phyloP scores from a whole-genome alignment of 108 stramenopile species.

The Cyclotella baltica region DNA sequence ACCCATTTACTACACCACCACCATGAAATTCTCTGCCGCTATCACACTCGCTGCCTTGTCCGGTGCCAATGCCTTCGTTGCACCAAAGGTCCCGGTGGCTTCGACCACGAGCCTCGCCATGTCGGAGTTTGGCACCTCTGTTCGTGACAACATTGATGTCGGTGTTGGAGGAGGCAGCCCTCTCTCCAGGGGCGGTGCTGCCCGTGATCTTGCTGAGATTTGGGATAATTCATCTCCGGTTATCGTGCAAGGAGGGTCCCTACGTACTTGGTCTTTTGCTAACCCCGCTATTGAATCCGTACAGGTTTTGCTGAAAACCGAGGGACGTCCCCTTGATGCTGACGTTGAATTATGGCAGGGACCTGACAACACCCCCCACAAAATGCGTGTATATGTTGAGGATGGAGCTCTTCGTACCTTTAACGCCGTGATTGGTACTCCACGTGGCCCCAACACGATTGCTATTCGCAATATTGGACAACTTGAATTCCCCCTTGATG shows the following conservation, averaged over 20 bases:
- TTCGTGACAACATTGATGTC: slow-evolving; percentile 42
- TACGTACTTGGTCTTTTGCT: slow-evolving; percentile 78
- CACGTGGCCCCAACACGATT: slow-evolving; percentile 77
- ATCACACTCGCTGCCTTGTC: slow-evolving; percentile 38
- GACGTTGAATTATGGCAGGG: slow-evolving; percentile 84
- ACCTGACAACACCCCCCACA: slow-evolving; percentile 83
- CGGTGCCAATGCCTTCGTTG: slow-evolving; percentile 43
- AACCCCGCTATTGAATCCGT: slow-evolving; percentile 65
- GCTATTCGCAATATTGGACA: slow-evolving; percentile 83
- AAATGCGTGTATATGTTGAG: slow-evolving; percentile 82
- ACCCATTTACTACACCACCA: background rate
- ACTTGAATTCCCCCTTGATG: slow-evolving; percentile 80
- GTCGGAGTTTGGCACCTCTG: slow-evolving; percentile 46
- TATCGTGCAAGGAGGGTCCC: slow-evolving; percentile 83
- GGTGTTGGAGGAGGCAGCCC: slow-evolving; percentile 29
- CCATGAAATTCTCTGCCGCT: slow-evolving; percentile 55
- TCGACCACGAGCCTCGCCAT: slow-evolving; percentile 32
- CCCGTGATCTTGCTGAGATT: slow-evolving; percentile 51
- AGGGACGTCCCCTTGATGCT: slow-evolving; percentile 85
- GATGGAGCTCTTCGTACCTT: slow-evolving; percentile 81
- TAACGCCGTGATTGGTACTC: slow-evolving; percentile 75
- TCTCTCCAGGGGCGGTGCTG: slow-evolving; percentile 20
- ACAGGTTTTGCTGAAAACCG: slow-evolving; percentile 78
- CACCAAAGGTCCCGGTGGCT: slow-evolving; percentile 24
- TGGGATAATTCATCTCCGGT: slow-evolving; percentile 72